phyloP scores from a whole-genome alignment of 768 basidiomycete genomes.

The Exsudoporus frostii region DNA sequence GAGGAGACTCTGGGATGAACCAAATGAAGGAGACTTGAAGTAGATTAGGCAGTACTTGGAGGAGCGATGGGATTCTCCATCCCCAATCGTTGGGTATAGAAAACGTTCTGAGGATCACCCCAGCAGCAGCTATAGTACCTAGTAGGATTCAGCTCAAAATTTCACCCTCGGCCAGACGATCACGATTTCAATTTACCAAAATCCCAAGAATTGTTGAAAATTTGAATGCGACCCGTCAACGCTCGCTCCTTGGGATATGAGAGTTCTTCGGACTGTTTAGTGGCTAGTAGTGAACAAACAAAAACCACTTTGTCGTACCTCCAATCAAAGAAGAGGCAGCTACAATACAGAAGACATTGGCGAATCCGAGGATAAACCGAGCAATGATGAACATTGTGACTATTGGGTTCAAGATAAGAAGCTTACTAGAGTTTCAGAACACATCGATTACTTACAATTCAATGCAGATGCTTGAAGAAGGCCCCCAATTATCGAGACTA shows the following conservation, averaged over 20 bases:
- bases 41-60: constrained; percentile 52
- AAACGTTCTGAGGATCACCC: constrained; percentile 61
- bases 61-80: constrained; percentile 64
- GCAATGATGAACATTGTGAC: constrained; percentile 14
- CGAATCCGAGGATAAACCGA: constrained; percentile 18
- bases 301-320: constrained; percentile 5
- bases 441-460: constrained; percentile 3
- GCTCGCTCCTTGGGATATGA: constrained; percentile 24
- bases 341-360: constrained; percentile 11
- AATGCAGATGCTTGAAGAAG: constrained; percentile 16
- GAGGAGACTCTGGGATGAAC: constrained; percentile 62
- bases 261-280: constrained; percentile 9
- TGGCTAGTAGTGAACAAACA: too few species aligned
- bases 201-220: constrained; percentile 9
- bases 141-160: background rate
- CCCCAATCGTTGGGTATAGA: constrained; percentile 55
- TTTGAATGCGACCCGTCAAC: constrained; percentile 5
- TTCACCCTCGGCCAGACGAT: too few species aligned
- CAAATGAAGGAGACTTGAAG: constrained; percentile 55
- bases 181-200: constrained; percentile 5
- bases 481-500: constrained; percentile 8
- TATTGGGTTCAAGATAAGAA: background rate
- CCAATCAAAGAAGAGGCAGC: constrained; percentile 21
- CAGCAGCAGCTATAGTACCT: constrained; percentile 41
- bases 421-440: background rate